phyloP scores from a whole-genome alignment of 2,329 filamentous ascomycete genomes.

The Colletotrichum echinochloae region DNA sequence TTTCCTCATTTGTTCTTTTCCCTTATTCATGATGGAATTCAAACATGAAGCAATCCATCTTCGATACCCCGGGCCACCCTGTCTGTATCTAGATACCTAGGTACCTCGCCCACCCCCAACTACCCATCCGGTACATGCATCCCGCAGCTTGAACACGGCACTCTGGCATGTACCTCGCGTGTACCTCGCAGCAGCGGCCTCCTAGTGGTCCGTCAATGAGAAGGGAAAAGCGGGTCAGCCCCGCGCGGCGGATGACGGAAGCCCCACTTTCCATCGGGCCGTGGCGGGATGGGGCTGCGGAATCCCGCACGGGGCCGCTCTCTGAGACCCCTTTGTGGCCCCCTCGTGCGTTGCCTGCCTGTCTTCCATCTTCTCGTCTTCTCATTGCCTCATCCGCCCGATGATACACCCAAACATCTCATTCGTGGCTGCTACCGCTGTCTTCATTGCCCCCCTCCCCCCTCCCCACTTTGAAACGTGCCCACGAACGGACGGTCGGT shows the following conservation, averaged over 20 bases:
- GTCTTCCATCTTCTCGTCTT: neutral
- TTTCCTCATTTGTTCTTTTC: too few relatives aligned
- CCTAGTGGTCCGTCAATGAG: neutral
- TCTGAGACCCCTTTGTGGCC: neutral
- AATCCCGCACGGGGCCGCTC: slow-evolving; percentile 16
- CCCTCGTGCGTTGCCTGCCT: too few relatives aligned
- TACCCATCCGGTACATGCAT: neutral
- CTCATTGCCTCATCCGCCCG: neutral
- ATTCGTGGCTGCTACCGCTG: neutral
- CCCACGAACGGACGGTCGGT: neutral
- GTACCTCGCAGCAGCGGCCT: neutral
- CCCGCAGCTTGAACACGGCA: neutral
- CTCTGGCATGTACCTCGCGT: neutral
- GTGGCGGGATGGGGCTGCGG: slow-evolving; percentile 16
- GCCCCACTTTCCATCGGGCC: slow-evolving; percentile 11
- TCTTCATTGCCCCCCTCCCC: too few relatives aligned
- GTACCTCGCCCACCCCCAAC: neutral
- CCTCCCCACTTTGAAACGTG: slow-evolving; percentile 2
- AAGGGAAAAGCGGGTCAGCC: slow-evolving; percentile 2
- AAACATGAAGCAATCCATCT: too few relatives aligned
- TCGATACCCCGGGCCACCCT: too few relatives aligned
- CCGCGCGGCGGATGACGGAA: neutral
- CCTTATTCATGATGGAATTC: too few relatives aligned
- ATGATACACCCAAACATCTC: neutral
- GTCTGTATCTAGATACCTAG: neutral